These are phyloP conservation scores for Immersiella caudata DNA, from an alignment of 495 filamentous ascomycete species.

Conservation along the genomic window DNA sequence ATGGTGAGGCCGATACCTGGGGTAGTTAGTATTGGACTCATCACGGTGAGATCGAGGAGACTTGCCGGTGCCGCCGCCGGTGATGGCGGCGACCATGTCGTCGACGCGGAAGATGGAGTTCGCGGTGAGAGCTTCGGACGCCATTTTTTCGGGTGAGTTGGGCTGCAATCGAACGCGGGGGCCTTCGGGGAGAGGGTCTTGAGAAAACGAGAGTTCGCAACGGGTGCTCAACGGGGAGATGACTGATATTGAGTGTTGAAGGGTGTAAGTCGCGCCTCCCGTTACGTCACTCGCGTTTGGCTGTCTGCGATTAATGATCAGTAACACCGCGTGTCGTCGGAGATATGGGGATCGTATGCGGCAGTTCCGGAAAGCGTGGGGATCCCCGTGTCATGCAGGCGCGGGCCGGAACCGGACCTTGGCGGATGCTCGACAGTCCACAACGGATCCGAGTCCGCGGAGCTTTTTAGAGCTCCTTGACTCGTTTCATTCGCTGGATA, in stretches of 20 bases:
- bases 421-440: neutral
- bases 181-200: neutral
- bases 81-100: constrained; percentile 63
- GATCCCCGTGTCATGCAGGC: neutral
- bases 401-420: neutral
- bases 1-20: constrained; percentile 68
- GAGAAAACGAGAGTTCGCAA: neutral
- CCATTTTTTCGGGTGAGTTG: constrained; percentile 17
- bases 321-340: neutral
- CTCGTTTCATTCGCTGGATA: no score
- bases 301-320: neutral
- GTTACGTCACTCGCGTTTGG: neutral
- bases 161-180: neutral
- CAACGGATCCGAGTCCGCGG: neutral
- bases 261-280: neutral
- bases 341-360: neutral
- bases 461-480: neutral
- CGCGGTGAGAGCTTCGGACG: constrained; percentile 22
- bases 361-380: neutral
- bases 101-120: constrained; percentile 56
- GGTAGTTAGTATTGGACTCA: neutral
- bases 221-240: neutral
- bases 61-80: constrained; percentile 61
- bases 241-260: neutral
- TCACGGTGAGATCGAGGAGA: neutral